These are phyloP conservation scores for Candida insectorum DNA, from an alignment of 805 yeast species.

Conservation along the genomic window DNA sequence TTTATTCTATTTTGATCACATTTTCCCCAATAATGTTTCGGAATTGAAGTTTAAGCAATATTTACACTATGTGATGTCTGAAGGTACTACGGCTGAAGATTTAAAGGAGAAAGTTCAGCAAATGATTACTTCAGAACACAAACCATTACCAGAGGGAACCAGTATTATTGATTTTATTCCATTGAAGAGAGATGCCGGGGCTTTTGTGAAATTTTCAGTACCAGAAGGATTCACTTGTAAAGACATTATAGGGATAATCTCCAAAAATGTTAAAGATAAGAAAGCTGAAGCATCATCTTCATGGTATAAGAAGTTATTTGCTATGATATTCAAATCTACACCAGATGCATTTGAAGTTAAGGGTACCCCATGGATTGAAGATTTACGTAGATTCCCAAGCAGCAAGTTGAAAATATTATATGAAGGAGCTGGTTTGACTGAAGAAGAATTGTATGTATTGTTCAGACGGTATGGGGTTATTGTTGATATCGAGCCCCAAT, in stretches of 20 bases:
- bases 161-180: slow-evolving; percentile 62
- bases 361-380: slow-evolving; percentile 97
- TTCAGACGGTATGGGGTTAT: slow-evolving; percentile 88
- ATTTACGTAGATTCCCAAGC: slow-evolving; percentile 74
- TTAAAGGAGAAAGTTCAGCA: slow-evolving; percentile 17
- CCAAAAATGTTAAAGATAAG: slow-evolving; percentile 37
- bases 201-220: slow-evolving; percentile 73
- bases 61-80: slow-evolving; percentile 17
- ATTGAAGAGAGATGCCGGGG: slow-evolving; percentile 86
- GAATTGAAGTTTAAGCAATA: slow-evolving; percentile 19
- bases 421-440: slow-evolving; percentile 73
- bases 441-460: slow-evolving; percentile 75
- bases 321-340: slow-evolving; percentile 17
- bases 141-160: slow-evolving; percentile 29
- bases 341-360: slow-evolving; percentile 70
- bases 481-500: slow-evolving; percentile 59
- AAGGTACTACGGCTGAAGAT: slow-evolving; percentile 14
- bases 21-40: slow-evolving; percentile 30
- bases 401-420: slow-evolving; percentile 60
- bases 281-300: slow-evolving; percentile 10
- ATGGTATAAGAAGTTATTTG: slow-evolving; percentile 8
- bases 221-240: slow-evolving; percentile 49
- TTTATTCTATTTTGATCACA: slow-evolving; percentile 34
- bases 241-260: slow-evolving; percentile 52
- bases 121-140: slow-evolving; percentile 9